These are phyloP conservation scores for Fonsecaea multimorphosa DNA, from an alignment of 2,329 filamentous ascomycete genomes.

Conservation along the genomic window DNA sequence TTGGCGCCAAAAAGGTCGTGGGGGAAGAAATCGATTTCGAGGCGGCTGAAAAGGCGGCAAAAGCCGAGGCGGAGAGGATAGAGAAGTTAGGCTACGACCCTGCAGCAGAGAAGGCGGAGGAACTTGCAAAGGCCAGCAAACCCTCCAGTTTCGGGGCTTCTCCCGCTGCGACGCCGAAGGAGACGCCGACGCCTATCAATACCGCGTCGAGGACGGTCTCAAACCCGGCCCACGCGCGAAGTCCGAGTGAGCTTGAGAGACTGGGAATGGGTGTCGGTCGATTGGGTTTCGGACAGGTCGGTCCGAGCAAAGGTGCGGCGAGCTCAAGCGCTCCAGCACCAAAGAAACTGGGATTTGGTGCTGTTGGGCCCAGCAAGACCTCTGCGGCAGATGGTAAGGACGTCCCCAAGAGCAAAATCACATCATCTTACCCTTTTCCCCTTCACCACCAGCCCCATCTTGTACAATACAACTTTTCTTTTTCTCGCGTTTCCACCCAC, in stretches of 20 bases:
- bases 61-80: constrained; percentile 95
- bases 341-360: constrained; percentile 87
- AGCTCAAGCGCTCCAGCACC: constrained; percentile 59
- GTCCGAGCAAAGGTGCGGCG: constrained; percentile 50
- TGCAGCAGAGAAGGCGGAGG: constrained; percentile 73
- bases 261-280: constrained; percentile 86
- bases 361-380: constrained; percentile 76
- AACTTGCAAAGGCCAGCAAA: constrained; percentile 46
- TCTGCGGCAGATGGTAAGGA: constrained; percentile 67
- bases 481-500: neutral
- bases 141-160: constrained; percentile 44
- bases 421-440: constrained; percentile 10
- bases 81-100: constrained; percentile 95
- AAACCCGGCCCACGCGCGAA: constrained; percentile 60
- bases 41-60: constrained; percentile 94
- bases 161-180: constrained; percentile 47
- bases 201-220: constrained; percentile 68
- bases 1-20: constrained; percentile 90
- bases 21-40: constrained; percentile 90
- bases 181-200: constrained; percentile 74
- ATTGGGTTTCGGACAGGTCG: constrained; percentile 87
- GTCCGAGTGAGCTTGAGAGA: constrained; percentile 80
- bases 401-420: neutral
- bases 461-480: constrained; percentile 1
- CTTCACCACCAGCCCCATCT: constrained; percentile 49